Percentiles rank a stretch among this genome's conserved stretches.
Evolutionary conservation across 345 rosid species (phyloP).

Genomic region (Mangifera indica): DNA sequence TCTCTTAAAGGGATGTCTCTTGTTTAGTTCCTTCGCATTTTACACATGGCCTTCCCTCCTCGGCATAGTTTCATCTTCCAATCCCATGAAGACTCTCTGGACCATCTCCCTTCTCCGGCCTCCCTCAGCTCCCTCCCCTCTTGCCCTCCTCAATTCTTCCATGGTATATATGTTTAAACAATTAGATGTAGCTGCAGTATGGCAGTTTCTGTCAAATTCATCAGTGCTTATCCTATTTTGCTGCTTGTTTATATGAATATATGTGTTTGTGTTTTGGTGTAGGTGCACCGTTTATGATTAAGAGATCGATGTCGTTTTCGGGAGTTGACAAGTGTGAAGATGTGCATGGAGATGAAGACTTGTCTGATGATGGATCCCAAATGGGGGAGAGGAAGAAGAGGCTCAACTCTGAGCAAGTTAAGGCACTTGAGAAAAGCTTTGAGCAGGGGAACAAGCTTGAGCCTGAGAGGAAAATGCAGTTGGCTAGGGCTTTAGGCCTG

Average conservation of each 20-base stretch:
- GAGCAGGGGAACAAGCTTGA: constrained; percentile 77
- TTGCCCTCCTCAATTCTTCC: constrained; percentile 70
- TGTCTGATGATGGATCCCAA: constrained; percentile 83
- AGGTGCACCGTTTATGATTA: constrained; percentile 69
- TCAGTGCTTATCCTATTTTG: no score
- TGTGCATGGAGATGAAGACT: constrained; percentile 60
- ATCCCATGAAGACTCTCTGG: constrained; percentile 48
- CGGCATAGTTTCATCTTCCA: constrained; percentile 60
- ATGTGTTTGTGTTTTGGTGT: constrained; percentile 16
- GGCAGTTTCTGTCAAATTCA: no score
- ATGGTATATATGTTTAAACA: constrained; percentile 33
- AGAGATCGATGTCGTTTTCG: constrained; percentile 75
- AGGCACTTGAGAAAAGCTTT: constrained; percentile 72
- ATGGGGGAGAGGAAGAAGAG: constrained; percentile 78
- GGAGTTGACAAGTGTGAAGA: constrained; percentile 55
- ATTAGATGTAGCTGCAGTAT: background rate
- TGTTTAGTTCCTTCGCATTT: background rate
- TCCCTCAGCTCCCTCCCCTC: constrained; percentile 54
- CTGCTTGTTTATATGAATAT: constrained; percentile 8
- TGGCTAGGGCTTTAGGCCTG: constrained; percentile 63
- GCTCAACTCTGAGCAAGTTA: constrained; percentile 69
- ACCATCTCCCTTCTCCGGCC: constrained; percentile 59
- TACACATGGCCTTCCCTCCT: constrained; percentile 64
- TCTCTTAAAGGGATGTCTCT: background rate
- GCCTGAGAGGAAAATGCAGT: constrained; percentile 71